phyloP scores from a whole-genome alignment of 495 filamentous ascomycete genomes.

The Hypoxylon lenormandii region DNA sequence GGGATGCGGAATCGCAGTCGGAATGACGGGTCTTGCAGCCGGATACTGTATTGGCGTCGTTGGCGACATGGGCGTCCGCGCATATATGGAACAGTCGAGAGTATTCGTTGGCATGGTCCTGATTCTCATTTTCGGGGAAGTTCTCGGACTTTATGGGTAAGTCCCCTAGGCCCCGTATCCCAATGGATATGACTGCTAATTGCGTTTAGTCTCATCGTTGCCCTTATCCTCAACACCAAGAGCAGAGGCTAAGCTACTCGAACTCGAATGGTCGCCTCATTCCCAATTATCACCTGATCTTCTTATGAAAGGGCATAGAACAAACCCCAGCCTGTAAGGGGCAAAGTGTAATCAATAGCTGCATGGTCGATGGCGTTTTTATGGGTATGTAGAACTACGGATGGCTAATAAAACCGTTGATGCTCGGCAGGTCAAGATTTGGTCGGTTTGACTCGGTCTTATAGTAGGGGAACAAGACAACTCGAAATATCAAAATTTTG shows the following conservation, averaged over 20 bases:
- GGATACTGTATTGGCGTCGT: constrained; percentile 97
- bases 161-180: constrained; percentile 46
- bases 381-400: constrained; percentile 49
- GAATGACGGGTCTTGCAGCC: constrained; percentile 90
- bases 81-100: constrained; percentile 94
- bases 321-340: constrained; percentile 28
- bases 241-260: constrained; percentile 59
- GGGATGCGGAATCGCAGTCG: constrained; percentile 88
- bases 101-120: constrained; percentile 99
- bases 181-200: constrained; percentile 24
- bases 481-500: constrained; percentile 18
- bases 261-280: constrained; percentile 3
- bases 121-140: constrained; percentile 98
- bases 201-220: constrained; percentile 58
- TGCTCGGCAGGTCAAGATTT: constrained; percentile 29
- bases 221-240: constrained; percentile 67
- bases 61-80: constrained; percentile 90
- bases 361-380: constrained; percentile 49
- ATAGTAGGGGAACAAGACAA: constrained; percentile 17
- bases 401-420: constrained; percentile 37
- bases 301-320: constrained; percentile 22
- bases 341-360: constrained; percentile 50
- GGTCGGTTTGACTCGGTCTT: constrained; percentile 27
- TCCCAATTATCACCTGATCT: constrained; percentile 11
- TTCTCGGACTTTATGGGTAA: constrained; percentile 95